Evolutionary conservation across 805 yeast genomes (phyloP).

Genomic region (Barnettozyma sp.): DNA sequence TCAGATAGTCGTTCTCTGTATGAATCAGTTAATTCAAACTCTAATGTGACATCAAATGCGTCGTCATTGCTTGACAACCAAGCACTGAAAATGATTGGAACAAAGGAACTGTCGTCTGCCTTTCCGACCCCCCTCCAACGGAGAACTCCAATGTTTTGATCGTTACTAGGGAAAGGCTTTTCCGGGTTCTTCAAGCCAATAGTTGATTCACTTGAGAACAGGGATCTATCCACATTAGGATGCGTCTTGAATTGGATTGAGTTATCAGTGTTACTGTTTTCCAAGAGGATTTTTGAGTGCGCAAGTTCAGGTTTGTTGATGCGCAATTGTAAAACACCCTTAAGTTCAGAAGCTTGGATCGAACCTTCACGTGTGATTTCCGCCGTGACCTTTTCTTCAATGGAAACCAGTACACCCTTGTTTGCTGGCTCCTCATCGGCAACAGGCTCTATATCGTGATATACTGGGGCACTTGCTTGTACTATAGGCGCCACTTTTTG

Average conservation of each 20-base stretch:
- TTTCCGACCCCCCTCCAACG: constrained; percentile 82
- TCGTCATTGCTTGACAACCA: constrained; percentile 73
- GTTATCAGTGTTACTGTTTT: constrained; percentile 39
- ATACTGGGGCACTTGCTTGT: neutral
- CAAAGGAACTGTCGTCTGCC: constrained; percentile 43
- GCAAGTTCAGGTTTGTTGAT: constrained; percentile 71
- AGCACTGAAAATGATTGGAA: constrained; percentile 71
- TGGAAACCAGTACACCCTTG: constrained; percentile 72
- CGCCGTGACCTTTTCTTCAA: constrained; percentile 74
- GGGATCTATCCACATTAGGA: constrained; percentile 84
- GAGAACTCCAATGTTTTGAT: constrained; percentile 82
- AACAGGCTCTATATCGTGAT: constrained; percentile 13
- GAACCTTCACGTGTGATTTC: constrained; percentile 81
- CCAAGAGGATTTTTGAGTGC: constrained; percentile 54
- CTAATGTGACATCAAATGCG: constrained; percentile 71
- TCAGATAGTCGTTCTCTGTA: constrained; percentile 43
- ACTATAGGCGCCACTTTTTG: constrained; percentile 18
- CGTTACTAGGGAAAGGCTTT: constrained; percentile 86
- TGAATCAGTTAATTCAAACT: constrained; percentile 63
- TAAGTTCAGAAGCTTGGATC: constrained; percentile 61
- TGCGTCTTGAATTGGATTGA: constrained; percentile 81
- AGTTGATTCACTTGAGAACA: constrained; percentile 49
- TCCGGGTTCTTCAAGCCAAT: constrained; percentile 71
- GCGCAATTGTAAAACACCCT: constrained; percentile 87
- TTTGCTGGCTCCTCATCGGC: constrained; percentile 35